These are phyloP conservation scores for Populus hybrid DNA, from an alignment of 441 rosid genomes.

Conservation along the genomic window DNA sequence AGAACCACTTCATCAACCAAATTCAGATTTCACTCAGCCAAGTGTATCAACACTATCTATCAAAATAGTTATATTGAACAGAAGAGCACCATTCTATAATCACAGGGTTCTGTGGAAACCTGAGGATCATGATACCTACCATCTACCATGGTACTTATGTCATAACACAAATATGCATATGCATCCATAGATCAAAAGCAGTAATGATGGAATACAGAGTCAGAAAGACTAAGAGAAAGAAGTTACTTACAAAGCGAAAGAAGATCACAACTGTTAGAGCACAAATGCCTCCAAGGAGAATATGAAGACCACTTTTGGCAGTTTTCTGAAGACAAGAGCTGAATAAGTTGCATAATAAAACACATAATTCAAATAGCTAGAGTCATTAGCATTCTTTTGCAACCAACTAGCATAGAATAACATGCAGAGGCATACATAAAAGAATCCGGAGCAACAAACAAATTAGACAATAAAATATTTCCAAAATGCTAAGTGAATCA, in stretches of 20 bases:
- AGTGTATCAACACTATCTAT: background rate
- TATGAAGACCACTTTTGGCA: constrained; percentile 87
- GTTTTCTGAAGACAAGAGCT: constrained; percentile 57
- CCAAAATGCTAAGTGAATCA: background rate
- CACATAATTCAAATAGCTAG: background rate
- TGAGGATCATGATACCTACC: background rate
- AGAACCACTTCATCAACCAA: background rate
- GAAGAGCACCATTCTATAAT: background rate
- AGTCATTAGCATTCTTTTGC: background rate
- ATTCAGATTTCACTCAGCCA: background rate
- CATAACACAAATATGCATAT: background rate
- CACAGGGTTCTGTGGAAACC: background rate
- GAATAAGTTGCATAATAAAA: background rate
- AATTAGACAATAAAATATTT: too few species aligned
- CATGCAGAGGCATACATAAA: background rate
- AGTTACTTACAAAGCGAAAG: constrained; percentile 86
- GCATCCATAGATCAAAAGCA: constrained; percentile 11
- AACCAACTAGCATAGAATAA: background rate
- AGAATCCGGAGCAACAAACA: background rate
- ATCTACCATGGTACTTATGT: background rate
- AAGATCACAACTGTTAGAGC: constrained; percentile 86
- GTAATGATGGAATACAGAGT: background rate
- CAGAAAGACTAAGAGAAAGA: background rate
- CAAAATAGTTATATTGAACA: background rate
- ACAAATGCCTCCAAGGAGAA: constrained; percentile 88